Conservation (phyloP, 257 asterid species). For the Eustoma russellianum region DNA sequence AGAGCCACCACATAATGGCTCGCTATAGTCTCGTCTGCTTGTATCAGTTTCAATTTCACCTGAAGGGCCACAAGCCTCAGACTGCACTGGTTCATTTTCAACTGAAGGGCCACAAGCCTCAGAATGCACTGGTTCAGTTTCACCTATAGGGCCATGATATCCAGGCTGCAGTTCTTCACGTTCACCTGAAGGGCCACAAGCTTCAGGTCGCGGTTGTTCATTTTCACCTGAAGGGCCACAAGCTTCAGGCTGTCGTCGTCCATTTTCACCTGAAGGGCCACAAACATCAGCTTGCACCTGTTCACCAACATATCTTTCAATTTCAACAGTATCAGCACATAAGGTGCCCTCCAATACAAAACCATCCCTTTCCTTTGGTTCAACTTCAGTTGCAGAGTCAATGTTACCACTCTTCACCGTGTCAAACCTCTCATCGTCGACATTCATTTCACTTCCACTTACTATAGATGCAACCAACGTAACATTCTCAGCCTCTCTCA, state of each 20-base stretch:
- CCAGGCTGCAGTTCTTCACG: too few relatives aligned
- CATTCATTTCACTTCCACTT: slow-evolving; percentile 22
- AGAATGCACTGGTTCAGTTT: slow-evolving; percentile 18
- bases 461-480: slow-evolving; percentile 24
- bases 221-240: too few relatives aligned
- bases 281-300: too few relatives aligned
- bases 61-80: slow-evolving; percentile 14
- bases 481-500: slow-evolving; percentile 13
- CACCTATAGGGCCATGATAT: too few relatives aligned
- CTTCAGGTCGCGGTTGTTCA: slow-evolving; percentile 17
- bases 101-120: slow-evolving; percentile 13
- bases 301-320: slow-evolving; percentile 14
- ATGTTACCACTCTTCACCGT: slow-evolving; percentile 23
- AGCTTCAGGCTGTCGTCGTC: too few relatives aligned
- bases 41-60: slow-evolving; percentile 5
- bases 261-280: too few relatives aligned
- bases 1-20: slow-evolving; percentile 11
- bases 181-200: too few relatives aligned
- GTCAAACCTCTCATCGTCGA: slow-evolving; percentile 16
- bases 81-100: slow-evolving; percentile 23
- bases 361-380: slow-evolving; percentile 20
- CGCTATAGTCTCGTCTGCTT: slow-evolving; percentile 5
- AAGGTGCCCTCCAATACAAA: slow-evolving; percentile 18
- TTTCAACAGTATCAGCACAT: slow-evolving; percentile 27
- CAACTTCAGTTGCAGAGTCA: slow-evolving; percentile 26